Evolutionary conservation across 768 basidiomycete genomes (phyloP), one percentile per base, ranked within the genome.

Genomic region (Xerocomellus intermedius): DNA sequence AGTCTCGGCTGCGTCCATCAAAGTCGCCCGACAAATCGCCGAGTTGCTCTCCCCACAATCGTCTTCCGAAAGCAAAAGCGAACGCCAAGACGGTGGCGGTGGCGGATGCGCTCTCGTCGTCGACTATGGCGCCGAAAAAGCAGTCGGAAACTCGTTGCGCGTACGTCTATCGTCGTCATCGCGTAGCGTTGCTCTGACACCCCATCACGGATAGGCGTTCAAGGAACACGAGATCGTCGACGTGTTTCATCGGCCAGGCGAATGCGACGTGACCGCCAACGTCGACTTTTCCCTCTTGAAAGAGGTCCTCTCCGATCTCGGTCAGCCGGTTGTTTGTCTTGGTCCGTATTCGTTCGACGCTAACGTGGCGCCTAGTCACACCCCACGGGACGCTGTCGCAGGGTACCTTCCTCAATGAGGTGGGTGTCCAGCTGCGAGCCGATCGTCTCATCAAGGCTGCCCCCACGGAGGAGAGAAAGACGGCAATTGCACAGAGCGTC

Each of bases 241-340:
- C 67, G 77, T 91, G 4, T 96, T 98, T 65, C 78, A 88, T 49
- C 75, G 79, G 10, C 94, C 95, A 0, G 97, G 97, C 17, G 80
- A 89, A 39, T 88, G 90, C 39, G 97, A 99, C 70, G 73, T 98
- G 44, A 99, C 97, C 0, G 86, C 89, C n/a, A 97, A 98, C 65
- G 96, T 99, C 45, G 95, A 99, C 73, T 98, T 98, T 72, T 82
- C 85, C 0, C 91, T 90, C 68, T 77, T 98, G 43, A 79, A 81
- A 65, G 93, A 97, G 73, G 85, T 91, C 0, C 75, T 94, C 58
- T 67, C 69, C 1, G 84, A 81, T 50, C 72, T 83, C 4, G 89
- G 91, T 90, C 55, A 26, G 81, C 68, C 21, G 33, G n/a, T n/a
- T n/a, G n/a, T 17, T 21, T 39, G 43, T 28, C 8, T 1, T n/a